Evolutionary conservation across 768 basidiomycete genomes (phyloP).

Genomic region (Candolleomyces eurysporus): DNA sequence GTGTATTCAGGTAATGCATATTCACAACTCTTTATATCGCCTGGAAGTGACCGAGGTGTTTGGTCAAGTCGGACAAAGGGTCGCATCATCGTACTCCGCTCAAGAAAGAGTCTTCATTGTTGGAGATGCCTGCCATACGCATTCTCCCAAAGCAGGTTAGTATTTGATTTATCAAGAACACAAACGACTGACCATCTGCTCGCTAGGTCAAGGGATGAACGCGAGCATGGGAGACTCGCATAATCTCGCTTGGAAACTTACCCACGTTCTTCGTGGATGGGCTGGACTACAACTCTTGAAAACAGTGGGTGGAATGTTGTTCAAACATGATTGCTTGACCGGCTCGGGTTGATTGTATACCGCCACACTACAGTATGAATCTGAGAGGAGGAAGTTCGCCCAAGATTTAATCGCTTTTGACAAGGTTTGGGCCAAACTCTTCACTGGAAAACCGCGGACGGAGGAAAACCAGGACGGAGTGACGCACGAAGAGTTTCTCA

Average conservation of each 20-base stretch:
- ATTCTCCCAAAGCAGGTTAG: slow-evolving; percentile 64
- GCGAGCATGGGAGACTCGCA: slow-evolving; percentile 76
- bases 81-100: slow-evolving; percentile 60
- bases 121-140: slow-evolving; percentile 73
- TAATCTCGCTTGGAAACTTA: slow-evolving; percentile 72
- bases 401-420: slow-evolving; percentile 75
- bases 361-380: slow-evolving; percentile 50
- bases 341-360: neutral
- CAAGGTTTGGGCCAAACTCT: slow-evolving; percentile 60
- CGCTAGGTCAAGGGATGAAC: slow-evolving; percentile 70
- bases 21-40: too few relatives aligned
- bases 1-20: slow-evolving; percentile 58
- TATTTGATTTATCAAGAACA: neutral
- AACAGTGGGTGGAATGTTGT: slow-evolving; percentile 36
- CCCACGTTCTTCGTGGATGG: slow-evolving; percentile 54
- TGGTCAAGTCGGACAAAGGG: slow-evolving; percentile 65
- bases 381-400: slow-evolving; percentile 65
- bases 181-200: neutral
- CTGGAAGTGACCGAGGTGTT: neutral
- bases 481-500: slow-evolving; percentile 50
- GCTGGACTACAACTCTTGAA: slow-evolving; percentile 46
- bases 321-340: neutral
- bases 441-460: slow-evolving; percentile 64
- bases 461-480: slow-evolving; percentile 46
- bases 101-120: slow-evolving; percentile 72